Evolutionary conservation across 257 asterid species (phyloP).

Genomic region (Rehmannia glutinosa): DNA sequence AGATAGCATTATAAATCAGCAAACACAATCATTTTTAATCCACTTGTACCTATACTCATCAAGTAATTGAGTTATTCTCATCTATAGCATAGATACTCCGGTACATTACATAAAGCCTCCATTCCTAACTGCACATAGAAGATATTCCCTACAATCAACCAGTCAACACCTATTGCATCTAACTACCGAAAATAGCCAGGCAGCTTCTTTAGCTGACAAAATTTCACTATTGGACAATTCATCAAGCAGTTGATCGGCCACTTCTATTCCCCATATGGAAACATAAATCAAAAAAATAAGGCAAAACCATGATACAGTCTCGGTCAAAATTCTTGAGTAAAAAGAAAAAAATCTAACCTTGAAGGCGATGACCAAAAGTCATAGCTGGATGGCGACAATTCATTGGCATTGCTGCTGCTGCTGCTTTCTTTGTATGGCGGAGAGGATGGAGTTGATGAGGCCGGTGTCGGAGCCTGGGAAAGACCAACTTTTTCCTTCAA

Average conservation of each 20-base stretch:
- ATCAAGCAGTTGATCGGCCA: conserved; percentile 20
- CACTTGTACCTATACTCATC: not conserved
- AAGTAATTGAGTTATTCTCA: not conserved
- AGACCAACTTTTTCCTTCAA: conserved; percentile 94
- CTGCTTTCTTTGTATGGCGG: conserved; percentile 50
- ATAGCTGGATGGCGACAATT: conserved; percentile 40
- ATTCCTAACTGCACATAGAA: not conserved
- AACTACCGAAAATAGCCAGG: conserved; percentile 1
- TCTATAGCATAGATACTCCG: not conserved
- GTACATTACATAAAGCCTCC: not conserved
- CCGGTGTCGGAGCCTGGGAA: conserved; percentile 53
- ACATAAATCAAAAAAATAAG: not conserved
- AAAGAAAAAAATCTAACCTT: conserved; percentile 40
- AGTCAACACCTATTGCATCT: conserved; percentile 6
- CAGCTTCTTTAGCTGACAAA: conserved; percentile 16
- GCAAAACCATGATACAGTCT: not conserved
- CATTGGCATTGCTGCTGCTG: conserved; percentile 33
- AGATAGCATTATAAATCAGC: not conserved
- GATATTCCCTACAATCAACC: not conserved
- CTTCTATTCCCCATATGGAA: not conserved
- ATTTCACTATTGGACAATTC: not conserved
- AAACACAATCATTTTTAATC: not conserved
- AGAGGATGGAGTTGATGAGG: conserved; percentile 51
- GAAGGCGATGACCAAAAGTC: conserved; percentile 64
- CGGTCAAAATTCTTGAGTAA: conserved; percentile 15